Base-by-base conservation (phyloP, 176 grass and related monocot species). In the Saccharum spontaneum region DNA sequence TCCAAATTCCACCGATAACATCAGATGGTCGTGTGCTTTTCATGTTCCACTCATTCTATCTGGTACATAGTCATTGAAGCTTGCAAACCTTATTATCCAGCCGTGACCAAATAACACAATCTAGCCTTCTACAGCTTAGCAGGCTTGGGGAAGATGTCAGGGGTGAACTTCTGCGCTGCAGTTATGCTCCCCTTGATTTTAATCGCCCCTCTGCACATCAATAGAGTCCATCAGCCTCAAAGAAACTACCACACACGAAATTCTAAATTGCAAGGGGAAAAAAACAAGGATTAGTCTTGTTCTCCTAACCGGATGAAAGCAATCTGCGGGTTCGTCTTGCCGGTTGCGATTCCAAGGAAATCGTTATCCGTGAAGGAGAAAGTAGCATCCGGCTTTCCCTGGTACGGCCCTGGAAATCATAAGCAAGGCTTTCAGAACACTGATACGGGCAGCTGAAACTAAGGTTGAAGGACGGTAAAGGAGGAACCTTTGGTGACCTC, bases 141-240 rank as follows among this genome's bases (percentile, higher is more conserved):
- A 48, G 93, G 87, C 77, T 94, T 98, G 39, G 93, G 96, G 78
- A 98, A 98, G 78, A 98, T 98, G 68, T 95, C 93, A 55, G 89
- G 96, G 3, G 93, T 98, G 80, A 98, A 98, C 80, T 95, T 98
- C 86, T 94, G 89, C 3, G 93, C 93, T 4, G 96, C 93, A 63
- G 59, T 85, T 9, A 95, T 95, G 73, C 91, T 95, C 78, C 96
- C 96, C 85, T 95, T 98, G 69, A 94, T 98, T 89, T 95, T 98
- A 76, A 98, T 97, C 34, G 78, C 80, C 11, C 94, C 94, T 60
- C 91, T 94, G 89, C 71, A 82, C 61, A 40, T 20, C 31, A 81
- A 16, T 17, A 85, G 7, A 85, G 41, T 54, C 61, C 9, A 76
- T 52, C 72, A 73, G 63, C 24, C 80, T 3, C 8, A 76, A 64